These are phyloP conservation scores for Allium cepa DNA, from an alignment of 106 monocot genomes.

Conservation along the genomic window DNA sequence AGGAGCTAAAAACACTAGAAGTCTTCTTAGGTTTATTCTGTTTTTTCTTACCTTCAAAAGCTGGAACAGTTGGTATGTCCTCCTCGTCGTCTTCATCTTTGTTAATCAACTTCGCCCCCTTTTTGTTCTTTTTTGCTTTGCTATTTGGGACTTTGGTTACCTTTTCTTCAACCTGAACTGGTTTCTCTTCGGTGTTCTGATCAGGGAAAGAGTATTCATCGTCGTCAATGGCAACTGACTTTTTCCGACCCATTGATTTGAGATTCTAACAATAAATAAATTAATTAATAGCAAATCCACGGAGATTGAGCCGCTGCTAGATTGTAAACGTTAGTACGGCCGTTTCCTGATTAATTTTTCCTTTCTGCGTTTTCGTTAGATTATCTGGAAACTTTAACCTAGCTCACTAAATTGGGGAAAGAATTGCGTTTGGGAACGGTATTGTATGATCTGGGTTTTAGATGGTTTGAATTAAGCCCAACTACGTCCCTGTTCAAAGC, in stretches of 20 bases:
- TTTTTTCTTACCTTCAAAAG: slow-evolving; percentile 18
- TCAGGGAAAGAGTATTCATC: slow-evolving; percentile 78
- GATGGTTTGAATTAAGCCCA: too few relatives aligned
- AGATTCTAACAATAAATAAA: too few relatives aligned
- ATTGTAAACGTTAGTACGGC: too few relatives aligned
- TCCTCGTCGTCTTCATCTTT: slow-evolving; percentile 7
- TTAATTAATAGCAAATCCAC: too few relatives aligned
- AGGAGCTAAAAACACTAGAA: slow-evolving; percentile 32
- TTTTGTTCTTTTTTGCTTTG: slow-evolving; percentile 53
- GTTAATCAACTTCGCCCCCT: slow-evolving; percentile 30
- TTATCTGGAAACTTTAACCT: too few relatives aligned
- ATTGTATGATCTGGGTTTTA: too few relatives aligned
- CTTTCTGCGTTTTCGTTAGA: too few relatives aligned
- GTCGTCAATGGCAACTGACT: slow-evolving; percentile 66
- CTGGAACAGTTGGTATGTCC: not conserved
- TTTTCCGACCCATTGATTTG: slow-evolving; percentile 67
- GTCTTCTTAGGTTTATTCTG: slow-evolving; percentile 70
- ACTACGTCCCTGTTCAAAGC: too few relatives aligned
- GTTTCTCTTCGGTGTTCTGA: slow-evolving; percentile 1
- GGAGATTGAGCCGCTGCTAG: too few relatives aligned
- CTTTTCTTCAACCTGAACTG: not conserved
- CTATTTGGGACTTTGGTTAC: slow-evolving; percentile 6
- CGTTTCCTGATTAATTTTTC: too few relatives aligned
- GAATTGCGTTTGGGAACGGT: too few relatives aligned
- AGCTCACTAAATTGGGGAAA: too few relatives aligned